Percentiles rank a stretch among this genome's conserved stretches.
Conservation (phyloP, 768 basidiomycete genomes). For the Lactarius evosmus region DNA sequence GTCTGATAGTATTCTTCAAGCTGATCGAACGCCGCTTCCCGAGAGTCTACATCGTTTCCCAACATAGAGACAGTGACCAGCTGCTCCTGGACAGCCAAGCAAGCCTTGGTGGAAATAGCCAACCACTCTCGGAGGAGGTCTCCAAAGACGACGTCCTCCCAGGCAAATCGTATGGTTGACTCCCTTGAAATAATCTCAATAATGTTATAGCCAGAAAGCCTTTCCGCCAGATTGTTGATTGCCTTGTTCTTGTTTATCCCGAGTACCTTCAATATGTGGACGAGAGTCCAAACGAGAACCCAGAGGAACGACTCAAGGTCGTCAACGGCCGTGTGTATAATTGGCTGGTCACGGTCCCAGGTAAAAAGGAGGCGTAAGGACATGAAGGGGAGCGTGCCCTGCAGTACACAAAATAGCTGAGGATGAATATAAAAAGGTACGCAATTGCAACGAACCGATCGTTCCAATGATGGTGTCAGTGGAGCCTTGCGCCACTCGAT, state of each 20-base stretch:
- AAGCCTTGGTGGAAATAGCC: neutral
- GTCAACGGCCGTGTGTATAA: neutral
- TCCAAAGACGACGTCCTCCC: too few species aligned
- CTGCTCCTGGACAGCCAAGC: too few species aligned
- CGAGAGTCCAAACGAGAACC: neutral
- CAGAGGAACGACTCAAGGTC: neutral
- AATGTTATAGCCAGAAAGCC: too few species aligned
- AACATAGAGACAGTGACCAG: too few species aligned
- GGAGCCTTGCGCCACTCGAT: neutral
- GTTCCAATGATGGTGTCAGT: neutral
- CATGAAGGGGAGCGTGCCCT: slow-evolving; percentile 2
- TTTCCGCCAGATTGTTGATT: too few species aligned
- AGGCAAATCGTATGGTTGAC: too few species aligned
- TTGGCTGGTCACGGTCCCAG: rapidly evolving
- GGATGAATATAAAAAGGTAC: too few species aligned
- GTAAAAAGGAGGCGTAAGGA: neutral
- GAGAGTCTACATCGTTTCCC: too few species aligned
- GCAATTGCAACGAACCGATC: neutral
- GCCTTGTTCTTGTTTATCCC: too few species aligned
- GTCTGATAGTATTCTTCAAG: neutral
- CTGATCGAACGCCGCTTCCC: neutral
- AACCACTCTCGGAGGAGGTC: too few species aligned
- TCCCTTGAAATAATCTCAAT: too few species aligned
- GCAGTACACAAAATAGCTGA: too few species aligned
- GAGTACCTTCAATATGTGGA: neutral